Percentiles rank a stretch among this genome's conserved stretches.
Conservation (phyloP, 345 rosid species). For the Hibiscus syriacus region DNA sequence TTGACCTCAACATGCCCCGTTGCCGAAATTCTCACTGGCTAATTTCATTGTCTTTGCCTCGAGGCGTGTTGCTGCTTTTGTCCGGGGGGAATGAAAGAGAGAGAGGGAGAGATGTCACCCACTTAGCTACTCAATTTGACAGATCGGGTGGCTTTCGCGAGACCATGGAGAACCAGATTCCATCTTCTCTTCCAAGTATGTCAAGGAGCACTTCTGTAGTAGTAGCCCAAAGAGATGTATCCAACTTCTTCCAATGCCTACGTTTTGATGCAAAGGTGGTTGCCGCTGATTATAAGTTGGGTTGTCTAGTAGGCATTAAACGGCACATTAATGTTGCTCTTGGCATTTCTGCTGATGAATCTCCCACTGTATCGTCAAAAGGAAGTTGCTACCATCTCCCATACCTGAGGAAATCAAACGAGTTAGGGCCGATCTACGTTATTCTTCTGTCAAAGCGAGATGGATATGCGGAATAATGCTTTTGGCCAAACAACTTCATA, state of each 20-base stretch:
- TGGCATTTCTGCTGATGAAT: constrained; percentile 67
- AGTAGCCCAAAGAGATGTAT: constrained; percentile 49
- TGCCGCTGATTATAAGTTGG: constrained; percentile 67
- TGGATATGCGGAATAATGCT: too few relatives aligned
- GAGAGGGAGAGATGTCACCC: constrained; percentile 72
- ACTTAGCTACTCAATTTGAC: constrained; percentile 61
- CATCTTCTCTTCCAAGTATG: constrained; percentile 61
- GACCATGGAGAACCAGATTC: constrained; percentile 57
- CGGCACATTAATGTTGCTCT: constrained; percentile 61
- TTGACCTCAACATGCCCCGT: too few relatives aligned
- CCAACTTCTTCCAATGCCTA: constrained; percentile 62
- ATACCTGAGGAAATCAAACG: constrained; percentile 77
- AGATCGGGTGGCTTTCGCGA: constrained; percentile 87
- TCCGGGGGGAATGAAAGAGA: too few relatives aligned
- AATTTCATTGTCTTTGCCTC: too few relatives aligned
- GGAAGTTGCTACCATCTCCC: constrained; percentile 45
- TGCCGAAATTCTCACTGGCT: too few relatives aligned
- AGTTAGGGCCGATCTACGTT: constrained; percentile 54
- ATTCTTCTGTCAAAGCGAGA: constrained; percentile 70
- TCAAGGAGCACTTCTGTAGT: constrained; percentile 55
- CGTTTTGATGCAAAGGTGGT: constrained; percentile 69
- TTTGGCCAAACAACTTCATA: too few relatives aligned
- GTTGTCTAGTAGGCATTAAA: constrained; percentile 64
- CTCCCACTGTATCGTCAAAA: constrained; percentile 47
- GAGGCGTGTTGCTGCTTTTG: too few relatives aligned